Evolutionary conservation across 83 land plant genomes (phyloP), one percentile per base, ranked within the genome.

Genomic region (Thuja plicata): DNA sequence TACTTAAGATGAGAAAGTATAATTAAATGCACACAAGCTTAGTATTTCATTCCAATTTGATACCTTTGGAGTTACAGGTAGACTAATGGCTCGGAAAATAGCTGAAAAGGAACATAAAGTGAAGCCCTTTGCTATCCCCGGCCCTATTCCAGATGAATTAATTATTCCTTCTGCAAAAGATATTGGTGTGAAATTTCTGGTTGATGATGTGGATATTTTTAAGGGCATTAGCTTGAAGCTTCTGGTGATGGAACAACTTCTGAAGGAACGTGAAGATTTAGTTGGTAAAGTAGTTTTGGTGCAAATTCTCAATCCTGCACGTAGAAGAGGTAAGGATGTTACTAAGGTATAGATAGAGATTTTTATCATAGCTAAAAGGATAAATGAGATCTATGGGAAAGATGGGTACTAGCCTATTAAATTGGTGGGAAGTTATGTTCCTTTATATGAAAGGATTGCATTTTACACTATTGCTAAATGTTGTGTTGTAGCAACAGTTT

Each of bases 121-220:
- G n/a, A n/a, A n/a, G n/a, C n/a, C n/a, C n/a, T n/a, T n/a, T n/a
- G n/a, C n/a, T n/a, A n/a, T n/a, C n/a, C n/a, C n/a, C n/a, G n/a
- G n/a, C n/a, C n/a, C n/a, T n/a, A n/a, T n/a, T n/a, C n/a, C n/a
- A n/a, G n/a, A n/a, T n/a, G n/a, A n/a, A n/a, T n/a, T n/a, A n/a
- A n/a, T n/a, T n/a, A n/a, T n/a, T n/a, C n/a, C n/a, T n/a, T n/a
- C n/a, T n/a, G n/a, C n/a, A n/a, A n/a, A n/a, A n/a, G n/a, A n/a
- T n/a, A n/a, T n/a, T n/a, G n/a, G n/a, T n/a, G n/a, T n/a, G n/a
- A n/a, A n/a, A n/a, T n/a, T n/a, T n/a, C n/a, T n/a, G 32, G 91
- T 91, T 74, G 92, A 91, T 88, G 92, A 91, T 73, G 87, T 89
- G 90, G 92, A 91, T 57, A 92, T 92, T 50, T 92, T 92, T 73